Conservation (phyloP, 1,284 basidiomycete species). For the Anthracocystis setariae region DNA sequence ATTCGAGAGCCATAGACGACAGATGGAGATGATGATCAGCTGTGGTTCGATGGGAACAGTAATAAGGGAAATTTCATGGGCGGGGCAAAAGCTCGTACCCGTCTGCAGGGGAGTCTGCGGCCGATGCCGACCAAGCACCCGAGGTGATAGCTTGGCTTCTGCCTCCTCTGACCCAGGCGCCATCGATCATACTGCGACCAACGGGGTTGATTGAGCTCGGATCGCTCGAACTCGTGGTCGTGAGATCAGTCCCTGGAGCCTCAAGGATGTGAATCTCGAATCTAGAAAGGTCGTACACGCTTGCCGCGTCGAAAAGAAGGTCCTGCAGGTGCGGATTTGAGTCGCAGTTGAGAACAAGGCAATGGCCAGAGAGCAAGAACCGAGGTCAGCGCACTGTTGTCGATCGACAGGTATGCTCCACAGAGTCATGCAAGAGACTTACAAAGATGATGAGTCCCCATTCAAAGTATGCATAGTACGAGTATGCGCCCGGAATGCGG, state of each 20-base stretch:
- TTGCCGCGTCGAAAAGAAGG: conserved; percentile 61
- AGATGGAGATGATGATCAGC: neutral
- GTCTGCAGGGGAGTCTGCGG: conserved; percentile 14
- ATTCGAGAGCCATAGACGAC: neutral
- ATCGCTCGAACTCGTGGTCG: neutral
- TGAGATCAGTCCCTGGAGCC: conserved; percentile 13
- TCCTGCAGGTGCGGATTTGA: conserved; percentile 29
- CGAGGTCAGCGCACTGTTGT: too few species aligned
- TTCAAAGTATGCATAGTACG: conserved; percentile 62
- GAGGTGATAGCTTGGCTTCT: conserved; percentile 39
- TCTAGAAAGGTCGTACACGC: conserved; percentile 55
- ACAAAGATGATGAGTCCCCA: conserved; percentile 63
- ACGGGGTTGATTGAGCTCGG: conserved; percentile 6
- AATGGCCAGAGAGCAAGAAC: too few species aligned
- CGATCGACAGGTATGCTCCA: neutral
- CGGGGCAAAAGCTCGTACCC: conserved; percentile 47
- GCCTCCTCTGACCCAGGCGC: conserved; percentile 54
- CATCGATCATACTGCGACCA: conserved; percentile 27
- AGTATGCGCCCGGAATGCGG: conserved; percentile 61
- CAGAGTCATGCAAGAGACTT: conserved; percentile 12
- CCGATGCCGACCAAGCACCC: conserved; percentile 55
- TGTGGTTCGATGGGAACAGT: too few species aligned
- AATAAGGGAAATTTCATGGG: conserved; percentile 3
- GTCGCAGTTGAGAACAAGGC: neutral
- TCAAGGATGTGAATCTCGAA: conserved; percentile 58